Percentiles rank a stretch among this genome's conserved stretches.
phyloP scores from a whole-genome alignment of 768 basidiomycete genomes.

The Mycena pura region DNA sequence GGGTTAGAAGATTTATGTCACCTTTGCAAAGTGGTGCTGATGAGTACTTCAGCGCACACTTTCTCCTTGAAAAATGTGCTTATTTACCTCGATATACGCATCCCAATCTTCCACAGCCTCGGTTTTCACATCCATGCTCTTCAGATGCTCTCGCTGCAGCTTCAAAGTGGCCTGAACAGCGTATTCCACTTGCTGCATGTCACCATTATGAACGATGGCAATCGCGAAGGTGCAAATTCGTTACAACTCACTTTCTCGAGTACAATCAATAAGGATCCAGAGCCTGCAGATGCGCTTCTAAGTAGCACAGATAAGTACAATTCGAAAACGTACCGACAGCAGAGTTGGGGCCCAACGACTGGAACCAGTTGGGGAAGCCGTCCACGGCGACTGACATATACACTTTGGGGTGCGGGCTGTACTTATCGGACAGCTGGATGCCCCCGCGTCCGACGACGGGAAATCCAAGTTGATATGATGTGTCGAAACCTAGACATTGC shows the following conservation, averaged over 20 bases:
- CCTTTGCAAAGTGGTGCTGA: constrained; percentile 36
- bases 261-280: constrained; percentile 61
- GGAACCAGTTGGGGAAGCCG: constrained; percentile 76
- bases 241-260: constrained; percentile 46
- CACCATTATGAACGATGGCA: neutral
- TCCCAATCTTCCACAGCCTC: constrained; percentile 70
- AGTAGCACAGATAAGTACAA: too few species aligned
- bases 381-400: constrained; percentile 67
- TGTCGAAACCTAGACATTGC: constrained; percentile 54
- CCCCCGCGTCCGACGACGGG: constrained; percentile 62
- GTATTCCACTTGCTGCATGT: constrained; percentile 56
- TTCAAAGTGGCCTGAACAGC: constrained; percentile 61
- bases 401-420: constrained; percentile 58
- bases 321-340: constrained; percentile 43
- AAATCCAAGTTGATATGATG: constrained; percentile 53
- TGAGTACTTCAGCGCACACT: neutral
- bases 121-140: constrained; percentile 64
- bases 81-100: constrained; percentile 59
- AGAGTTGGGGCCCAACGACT: constrained; percentile 62
- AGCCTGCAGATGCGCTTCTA: neutral
- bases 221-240: neutral
- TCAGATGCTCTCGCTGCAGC: constrained; percentile 66
- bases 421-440: constrained; percentile 57
- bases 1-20: constrained; percentile 44
- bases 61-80: neutral